Conservation (phyloP, 2,329 filamentous ascomycete species). For the Penicillium italicum region DNA sequence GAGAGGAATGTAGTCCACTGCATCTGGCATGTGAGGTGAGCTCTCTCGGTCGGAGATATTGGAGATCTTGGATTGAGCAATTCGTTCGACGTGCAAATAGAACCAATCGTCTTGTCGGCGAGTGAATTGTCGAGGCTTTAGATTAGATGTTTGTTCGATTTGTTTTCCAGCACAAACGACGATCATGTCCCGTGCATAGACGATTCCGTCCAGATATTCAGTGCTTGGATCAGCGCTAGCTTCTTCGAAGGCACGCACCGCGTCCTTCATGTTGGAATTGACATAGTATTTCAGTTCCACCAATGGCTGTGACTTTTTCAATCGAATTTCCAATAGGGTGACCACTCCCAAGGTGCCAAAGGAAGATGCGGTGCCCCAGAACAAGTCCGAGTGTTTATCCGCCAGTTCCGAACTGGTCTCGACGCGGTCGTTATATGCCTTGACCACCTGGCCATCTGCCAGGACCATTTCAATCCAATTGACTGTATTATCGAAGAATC, state of each 20-base stretch:
- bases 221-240: slow-evolving; percentile 40
- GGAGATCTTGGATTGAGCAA: not conserved
- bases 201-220: slow-evolving; percentile 69
- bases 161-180: slow-evolving; percentile 61
- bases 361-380: slow-evolving; percentile 57
- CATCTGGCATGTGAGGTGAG: not conserved
- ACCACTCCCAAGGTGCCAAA: slow-evolving; percentile 61
- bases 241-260: slow-evolving; percentile 49
- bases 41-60: not conserved
- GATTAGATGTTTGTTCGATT: slow-evolving; percentile 45
- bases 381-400: slow-evolving; percentile 52
- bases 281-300: slow-evolving; percentile 63
- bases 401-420: slow-evolving; percentile 6
- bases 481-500: slow-evolving; percentile 63
- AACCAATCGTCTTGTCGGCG: slow-evolving; percentile 66
- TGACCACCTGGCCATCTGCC: slow-evolving; percentile 54
- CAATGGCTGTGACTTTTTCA: slow-evolving; percentile 52
- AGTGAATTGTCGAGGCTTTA: slow-evolving; percentile 50
- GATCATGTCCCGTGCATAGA: slow-evolving; percentile 55
- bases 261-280: slow-evolving; percentile 48
- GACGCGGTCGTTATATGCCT: slow-evolving; percentile 38
- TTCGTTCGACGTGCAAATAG: slow-evolving; percentile 57
- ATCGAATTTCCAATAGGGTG: slow-evolving; percentile 58
- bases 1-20: slow-evolving; percentile 32
- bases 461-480: slow-evolving; percentile 62